phyloP scores from a whole-genome alignment of 2,329 filamentous ascomycete species.

The Fusarium pilosicola region DNA sequence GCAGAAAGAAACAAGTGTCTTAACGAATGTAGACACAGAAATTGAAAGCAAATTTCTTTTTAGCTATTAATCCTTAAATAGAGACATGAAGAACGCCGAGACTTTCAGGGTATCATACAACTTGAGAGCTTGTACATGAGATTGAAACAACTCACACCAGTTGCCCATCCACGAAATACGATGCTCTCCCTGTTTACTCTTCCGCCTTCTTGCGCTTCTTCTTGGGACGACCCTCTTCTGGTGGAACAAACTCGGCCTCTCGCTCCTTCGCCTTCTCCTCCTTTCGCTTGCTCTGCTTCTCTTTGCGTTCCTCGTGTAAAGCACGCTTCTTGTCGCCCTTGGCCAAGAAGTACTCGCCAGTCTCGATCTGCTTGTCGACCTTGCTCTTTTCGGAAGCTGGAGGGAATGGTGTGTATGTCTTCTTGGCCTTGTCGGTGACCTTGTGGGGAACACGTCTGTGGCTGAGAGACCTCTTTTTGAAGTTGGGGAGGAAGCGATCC shows the following conservation, averaged over 20 bases:
- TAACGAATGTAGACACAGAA: background rate
- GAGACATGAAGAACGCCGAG: slow-evolving; percentile 39
- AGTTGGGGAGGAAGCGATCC: slow-evolving; percentile 96
- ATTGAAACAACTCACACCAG: slow-evolving; percentile 34
- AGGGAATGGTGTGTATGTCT: slow-evolving; percentile 96
- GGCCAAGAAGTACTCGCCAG: slow-evolving; percentile 93
- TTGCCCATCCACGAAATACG: slow-evolving; percentile 26
- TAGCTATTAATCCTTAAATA: slow-evolving; percentile 26
- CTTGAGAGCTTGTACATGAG: slow-evolving; percentile 35
- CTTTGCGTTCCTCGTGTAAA: slow-evolving; percentile 80
- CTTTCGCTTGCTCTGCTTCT: slow-evolving; percentile 88
- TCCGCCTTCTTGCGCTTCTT: slow-evolving; percentile 70
- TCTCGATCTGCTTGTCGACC: slow-evolving; percentile 97
- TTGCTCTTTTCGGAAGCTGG: slow-evolving; percentile 98
- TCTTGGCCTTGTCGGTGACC: slow-evolving; percentile 93
- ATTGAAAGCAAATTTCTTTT: slow-evolving; percentile 5
- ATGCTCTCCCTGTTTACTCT: slow-evolving; percentile 41
- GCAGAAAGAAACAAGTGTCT: background rate
- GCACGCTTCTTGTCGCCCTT: slow-evolving; percentile 92
- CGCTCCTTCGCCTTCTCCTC: slow-evolving; percentile 87
- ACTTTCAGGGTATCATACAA: slow-evolving; percentile 46
- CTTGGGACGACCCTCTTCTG: slow-evolving; percentile 77
- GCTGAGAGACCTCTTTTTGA: slow-evolving; percentile 91
- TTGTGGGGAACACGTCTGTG: slow-evolving; percentile 84
- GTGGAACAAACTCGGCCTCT: slow-evolving; percentile 86